Evolutionary conservation across 2,329 filamentous ascomycete species (phyloP).

Genomic region (Paraphoma chrysanthemicola): DNA sequence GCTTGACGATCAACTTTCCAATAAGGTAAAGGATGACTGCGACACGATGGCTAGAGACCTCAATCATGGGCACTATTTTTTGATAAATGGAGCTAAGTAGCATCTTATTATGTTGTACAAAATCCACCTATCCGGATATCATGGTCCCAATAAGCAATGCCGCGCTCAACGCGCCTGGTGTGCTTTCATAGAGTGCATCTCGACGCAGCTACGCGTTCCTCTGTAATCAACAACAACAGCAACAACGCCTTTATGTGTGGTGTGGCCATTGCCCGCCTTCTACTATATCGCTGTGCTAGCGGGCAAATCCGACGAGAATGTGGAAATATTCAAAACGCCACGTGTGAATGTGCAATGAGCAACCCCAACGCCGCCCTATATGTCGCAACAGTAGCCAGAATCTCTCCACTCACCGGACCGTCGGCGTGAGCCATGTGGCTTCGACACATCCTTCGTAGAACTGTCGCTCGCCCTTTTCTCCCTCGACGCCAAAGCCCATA

Average conservation of each 20-base stretch:
- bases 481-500: constrained; percentile 44
- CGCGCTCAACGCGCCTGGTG: neutral
- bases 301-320: neutral
- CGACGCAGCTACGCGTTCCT: neutral
- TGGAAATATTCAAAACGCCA: constrained; percentile 29
- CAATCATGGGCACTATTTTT: neutral
- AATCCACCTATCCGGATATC: neutral
- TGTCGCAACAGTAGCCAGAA: constrained; percentile 8
- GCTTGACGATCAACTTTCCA: too few relatives aligned
- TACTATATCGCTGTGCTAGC: neutral
- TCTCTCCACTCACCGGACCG: constrained; percentile 19
- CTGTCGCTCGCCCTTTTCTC: constrained; percentile 36
- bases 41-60: neutral
- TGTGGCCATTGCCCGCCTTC: neutral
- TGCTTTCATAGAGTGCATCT: neutral
- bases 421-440: constrained; percentile 49
- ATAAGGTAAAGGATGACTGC: too few relatives aligned
- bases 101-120: constrained; percentile 6
- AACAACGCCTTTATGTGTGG: neutral
- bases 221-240: neutral
- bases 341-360: constrained; percentile 26
- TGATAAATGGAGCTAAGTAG: neutral
- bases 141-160: neutral
- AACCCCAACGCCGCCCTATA: constrained; percentile 34
- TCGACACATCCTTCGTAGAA: constrained; percentile 45